Base-by-base conservation (phyloP, 352 stramenopile genomes). In the Pythium myriotylum region DNA sequence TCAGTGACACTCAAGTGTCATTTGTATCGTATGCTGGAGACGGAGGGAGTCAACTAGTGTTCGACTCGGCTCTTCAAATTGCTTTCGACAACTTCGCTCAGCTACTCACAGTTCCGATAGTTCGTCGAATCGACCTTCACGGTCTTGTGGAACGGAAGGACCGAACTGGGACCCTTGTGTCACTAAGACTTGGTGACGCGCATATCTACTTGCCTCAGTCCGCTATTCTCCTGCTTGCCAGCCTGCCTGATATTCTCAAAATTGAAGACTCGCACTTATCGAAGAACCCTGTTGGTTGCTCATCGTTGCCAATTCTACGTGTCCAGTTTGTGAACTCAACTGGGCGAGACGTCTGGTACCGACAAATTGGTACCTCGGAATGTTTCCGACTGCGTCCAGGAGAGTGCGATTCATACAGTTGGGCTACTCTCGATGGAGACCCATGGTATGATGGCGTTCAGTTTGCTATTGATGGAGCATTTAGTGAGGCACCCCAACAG, bases 11-110 rank as follows among this genome's bases (percentile, higher is more conserved):
- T 12, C 33, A 40, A 3, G 22, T 90, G 12, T 70, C 65, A 4
- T 67, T 70, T 17, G 59, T 56, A 29, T 53, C 55, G 22, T 81
- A 65, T 17, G 71, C 69, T n/a, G 62, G 62, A 13, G 41, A 57
- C 16, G 51, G 17, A 4, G 57, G 58, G 7, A 49, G 79, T 35
- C 75, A 67, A 53, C 19, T 87, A 14, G 49, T 70, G 26, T 45
- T 84, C 43, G 71, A 76, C 16, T 79, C 81, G 19, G 65, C 63
- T 6, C 14, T 89, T 16, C 77, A 89, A 67, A 67, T 89, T 10
- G 78, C 78, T 20, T 65, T 88, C 48, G 80, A 93, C 37, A 93
- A 91, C 46, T 80, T 93, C 56, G 73, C 70, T 26, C 84, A 93
- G 52, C 58, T 93, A 12, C 53, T 91, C 41, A 89, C 79, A 26